Evolutionary conservation across 306 rosid genomes (phyloP).

Genomic region (Gastrolobium villosum): DNA sequence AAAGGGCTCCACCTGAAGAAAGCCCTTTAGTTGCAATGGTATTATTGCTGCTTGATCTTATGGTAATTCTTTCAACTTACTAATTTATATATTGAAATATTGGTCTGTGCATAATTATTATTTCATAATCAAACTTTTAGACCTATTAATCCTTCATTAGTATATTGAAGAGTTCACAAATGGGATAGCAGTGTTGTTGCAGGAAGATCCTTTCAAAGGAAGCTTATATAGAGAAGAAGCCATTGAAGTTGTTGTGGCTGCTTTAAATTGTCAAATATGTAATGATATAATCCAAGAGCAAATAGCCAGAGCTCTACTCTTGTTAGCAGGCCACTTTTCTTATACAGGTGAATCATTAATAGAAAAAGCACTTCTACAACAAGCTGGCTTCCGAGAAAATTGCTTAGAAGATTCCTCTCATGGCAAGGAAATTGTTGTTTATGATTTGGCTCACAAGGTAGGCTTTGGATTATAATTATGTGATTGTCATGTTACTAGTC

Average conservation of each 20-base stretch:
- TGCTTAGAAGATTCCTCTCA: slow-evolving; percentile 48
- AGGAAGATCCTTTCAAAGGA: slow-evolving; percentile 66
- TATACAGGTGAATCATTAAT: slow-evolving; percentile 59
- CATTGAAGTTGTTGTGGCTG: slow-evolving; percentile 63
- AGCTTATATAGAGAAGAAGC: slow-evolving; percentile 83
- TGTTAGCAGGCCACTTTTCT: slow-evolving; percentile 69
- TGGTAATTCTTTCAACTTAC: slow-evolving; percentile 57
- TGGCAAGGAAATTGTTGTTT: slow-evolving; percentile 52
- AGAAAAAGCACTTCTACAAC: slow-evolving; percentile 65
- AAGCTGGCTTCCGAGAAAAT: slow-evolving; percentile 66
- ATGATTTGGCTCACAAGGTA: slow-evolving; percentile 51
- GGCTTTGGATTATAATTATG: slow-evolving; percentile 13
- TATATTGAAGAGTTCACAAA: slow-evolving; percentile 54
- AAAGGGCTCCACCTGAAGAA: slow-evolving; percentile 61
- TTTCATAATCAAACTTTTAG: slow-evolving; percentile 3
- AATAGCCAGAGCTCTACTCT: slow-evolving; percentile 69
- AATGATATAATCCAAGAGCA: slow-evolving; percentile 58
- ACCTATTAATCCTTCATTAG: background rate
- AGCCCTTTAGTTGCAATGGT: slow-evolving; percentile 65
- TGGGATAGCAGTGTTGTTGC: slow-evolving; percentile 72
- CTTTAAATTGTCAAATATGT: slow-evolving; percentile 58
- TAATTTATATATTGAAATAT: background rate
- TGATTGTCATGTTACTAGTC: slow-evolving; percentile 3
- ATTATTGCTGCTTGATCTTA: slow-evolving; percentile 69
- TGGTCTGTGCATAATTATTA: background rate